Conservation (phyloP, 2,329 filamentous ascomycete genomes). For the Zalaria sp. region DNA sequence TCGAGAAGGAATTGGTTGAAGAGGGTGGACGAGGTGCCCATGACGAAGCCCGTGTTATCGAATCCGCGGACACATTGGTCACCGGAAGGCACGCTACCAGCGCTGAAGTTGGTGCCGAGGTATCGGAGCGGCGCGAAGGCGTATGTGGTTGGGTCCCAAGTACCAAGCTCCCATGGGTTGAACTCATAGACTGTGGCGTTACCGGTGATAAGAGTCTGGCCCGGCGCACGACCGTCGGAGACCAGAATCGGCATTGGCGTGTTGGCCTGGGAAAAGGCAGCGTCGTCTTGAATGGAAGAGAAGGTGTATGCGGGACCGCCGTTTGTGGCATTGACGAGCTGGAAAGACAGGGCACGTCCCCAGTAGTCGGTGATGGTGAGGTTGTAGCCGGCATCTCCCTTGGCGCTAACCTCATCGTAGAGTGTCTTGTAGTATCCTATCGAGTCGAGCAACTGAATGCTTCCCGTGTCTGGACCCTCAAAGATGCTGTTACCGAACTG, state of each 20-base stretch:
- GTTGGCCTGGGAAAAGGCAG: slow-evolving; percentile 47
- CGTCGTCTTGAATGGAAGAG: slow-evolving; percentile 57
- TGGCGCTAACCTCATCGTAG: slow-evolving; percentile 42
- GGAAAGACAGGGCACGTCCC: slow-evolving; percentile 72
- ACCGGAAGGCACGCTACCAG: slow-evolving; percentile 38
- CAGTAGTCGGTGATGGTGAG: slow-evolving; percentile 78
- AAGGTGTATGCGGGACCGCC: slow-evolving; percentile 70
- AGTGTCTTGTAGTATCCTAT: slow-evolving; percentile 51
- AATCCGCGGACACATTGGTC: slow-evolving; percentile 59
- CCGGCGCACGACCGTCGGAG: slow-evolving; percentile 51
- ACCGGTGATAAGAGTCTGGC: slow-evolving; percentile 45
- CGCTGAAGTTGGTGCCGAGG: slow-evolving; percentile 57
- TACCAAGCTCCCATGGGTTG: slow-evolving; percentile 67
- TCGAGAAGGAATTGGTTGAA: slow-evolving; percentile 68
- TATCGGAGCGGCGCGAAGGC: slow-evolving; percentile 60
- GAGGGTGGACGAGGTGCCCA: slow-evolving; percentile 73
- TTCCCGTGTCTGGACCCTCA: slow-evolving; percentile 37
- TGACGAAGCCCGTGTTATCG: slow-evolving; percentile 69
- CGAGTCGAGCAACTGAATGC: slow-evolving; percentile 39
- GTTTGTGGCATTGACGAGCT: slow-evolving; percentile 61
- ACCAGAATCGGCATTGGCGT: slow-evolving; percentile 63
- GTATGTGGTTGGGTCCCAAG: slow-evolving; percentile 57
- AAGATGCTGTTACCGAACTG: slow-evolving; percentile 49
- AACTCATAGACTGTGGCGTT: slow-evolving; percentile 69
- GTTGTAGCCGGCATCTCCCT: slow-evolving; percentile 49